A percentile compares a stretch with the other conserved stretches of the same genome.
Evolutionary conservation across 805 yeast species (phyloP).

Genomic region (Pichia heedii): DNA sequence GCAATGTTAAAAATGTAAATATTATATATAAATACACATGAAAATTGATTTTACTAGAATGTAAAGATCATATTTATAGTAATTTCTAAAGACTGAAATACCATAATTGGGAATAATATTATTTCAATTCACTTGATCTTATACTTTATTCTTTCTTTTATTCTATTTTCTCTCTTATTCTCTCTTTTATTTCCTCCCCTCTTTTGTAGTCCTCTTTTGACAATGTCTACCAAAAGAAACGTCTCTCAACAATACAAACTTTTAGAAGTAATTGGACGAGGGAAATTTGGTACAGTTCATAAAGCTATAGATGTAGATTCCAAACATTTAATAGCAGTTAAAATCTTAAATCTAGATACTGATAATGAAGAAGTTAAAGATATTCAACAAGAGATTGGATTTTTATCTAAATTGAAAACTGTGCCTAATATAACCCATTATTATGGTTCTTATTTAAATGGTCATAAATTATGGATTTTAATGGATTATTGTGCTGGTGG

Average conservation of each 20-base stretch:
- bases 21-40: too few species aligned
- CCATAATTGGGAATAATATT: too few species aligned
- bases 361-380: slow-evolving; percentile 91
- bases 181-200: too few species aligned
- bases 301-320: slow-evolving; percentile 69
- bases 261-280: slow-evolving; percentile 88
- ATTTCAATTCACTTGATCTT: background rate
- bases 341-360: slow-evolving; percentile 85
- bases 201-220: too few species aligned
- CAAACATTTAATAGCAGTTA: slow-evolving; percentile 80
- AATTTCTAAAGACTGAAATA: too few species aligned
- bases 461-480: slow-evolving; percentile 91
- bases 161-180: too few species aligned
- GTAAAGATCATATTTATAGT: too few species aligned
- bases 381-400: slow-evolving; percentile 87
- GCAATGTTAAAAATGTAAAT: too few species aligned
- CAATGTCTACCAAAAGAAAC: slow-evolving; percentile 3
- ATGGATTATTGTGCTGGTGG: slow-evolving; percentile 99
- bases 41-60: too few species aligned
- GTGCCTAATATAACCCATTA: slow-evolving; percentile 92
- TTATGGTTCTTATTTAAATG: slow-evolving; percentile 79
- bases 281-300: slow-evolving; percentile 95
- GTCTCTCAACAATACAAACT: slow-evolving; percentile 48
- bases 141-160: too few species aligned
- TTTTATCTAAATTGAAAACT: slow-evolving; percentile 69